phyloP scores from a whole-genome alignment of 2,329 filamentous ascomycete genomes.

The Talaromyces islandicus region DNA sequence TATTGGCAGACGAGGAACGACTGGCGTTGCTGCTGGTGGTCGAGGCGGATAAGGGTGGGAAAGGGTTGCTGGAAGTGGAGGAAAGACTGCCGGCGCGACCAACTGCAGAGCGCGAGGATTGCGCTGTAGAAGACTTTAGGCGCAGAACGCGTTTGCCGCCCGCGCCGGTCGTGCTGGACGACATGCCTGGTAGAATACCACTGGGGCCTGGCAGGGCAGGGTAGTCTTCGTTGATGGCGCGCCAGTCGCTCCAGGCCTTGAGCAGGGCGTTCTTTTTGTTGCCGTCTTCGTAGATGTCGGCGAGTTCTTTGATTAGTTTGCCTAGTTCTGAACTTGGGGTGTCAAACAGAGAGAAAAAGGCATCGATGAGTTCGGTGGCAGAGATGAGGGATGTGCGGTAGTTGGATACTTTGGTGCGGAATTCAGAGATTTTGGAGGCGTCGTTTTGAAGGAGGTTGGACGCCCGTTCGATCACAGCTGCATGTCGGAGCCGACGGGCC shows the following conservation, averaged over 20 bases:
- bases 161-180: constrained; percentile 48
- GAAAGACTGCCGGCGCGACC: constrained; percentile 52
- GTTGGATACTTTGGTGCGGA: constrained; percentile 72
- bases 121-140: constrained; percentile 63
- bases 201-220: constrained; percentile 74
- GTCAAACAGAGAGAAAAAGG: constrained; percentile 82
- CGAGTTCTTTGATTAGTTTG: constrained; percentile 83
- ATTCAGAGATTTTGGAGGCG: constrained; percentile 64
- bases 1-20: neutral
- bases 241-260: constrained; percentile 91
- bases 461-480: constrained; percentile 79
- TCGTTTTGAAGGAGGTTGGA: constrained; percentile 75
- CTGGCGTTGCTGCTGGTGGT: constrained; percentile 13
- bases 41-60: constrained; percentile 37
- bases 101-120: constrained; percentile 58
- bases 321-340: constrained; percentile 74
- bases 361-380: constrained; percentile 73
- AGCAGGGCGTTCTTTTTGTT: constrained; percentile 66
- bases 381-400: constrained; percentile 66
- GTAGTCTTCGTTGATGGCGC: constrained; percentile 92
- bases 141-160: constrained; percentile 59
- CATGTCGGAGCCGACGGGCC: constrained; percentile 72
- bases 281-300: constrained; percentile 85
- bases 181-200: constrained; percentile 56
- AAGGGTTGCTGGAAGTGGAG: constrained; percentile 35